Conservation (phyloP, 345 rosid genomes). For the Erucastrum elatum region DNA sequence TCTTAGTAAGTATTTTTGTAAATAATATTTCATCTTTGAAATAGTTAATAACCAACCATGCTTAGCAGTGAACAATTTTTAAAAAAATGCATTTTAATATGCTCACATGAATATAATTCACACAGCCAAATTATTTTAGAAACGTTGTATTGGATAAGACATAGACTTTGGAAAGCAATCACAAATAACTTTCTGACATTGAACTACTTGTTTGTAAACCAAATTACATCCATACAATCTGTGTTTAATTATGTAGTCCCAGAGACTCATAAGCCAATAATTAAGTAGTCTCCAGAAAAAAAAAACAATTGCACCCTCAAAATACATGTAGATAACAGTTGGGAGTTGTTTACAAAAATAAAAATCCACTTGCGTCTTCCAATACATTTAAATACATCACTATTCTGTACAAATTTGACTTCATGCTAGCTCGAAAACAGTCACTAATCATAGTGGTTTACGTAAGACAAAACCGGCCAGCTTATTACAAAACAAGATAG, state of each 20-base stretch:
- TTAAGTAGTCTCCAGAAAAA: not conserved
- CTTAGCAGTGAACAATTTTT: not conserved
- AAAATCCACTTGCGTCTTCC: slow-evolving; percentile 29
- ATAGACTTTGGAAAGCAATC: not conserved
- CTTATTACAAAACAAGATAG: slow-evolving; percentile 24
- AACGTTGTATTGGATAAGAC: not conserved
- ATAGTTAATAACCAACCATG: not conserved
- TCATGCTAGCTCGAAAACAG: slow-evolving; percentile 7
- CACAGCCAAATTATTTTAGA: not conserved
- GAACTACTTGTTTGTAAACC: not conserved
- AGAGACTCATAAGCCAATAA: not conserved
- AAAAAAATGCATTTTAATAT: not conserved
- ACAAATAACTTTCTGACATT: not conserved
- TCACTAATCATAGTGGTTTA: slow-evolving; percentile 30
- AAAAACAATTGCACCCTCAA: slow-evolving; percentile 4
- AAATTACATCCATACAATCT: not conserved
- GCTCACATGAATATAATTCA: not conserved
- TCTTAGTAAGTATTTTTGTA: not conserved
- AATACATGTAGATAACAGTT: slow-evolving; percentile 16
- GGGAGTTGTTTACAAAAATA: slow-evolving; percentile 8
- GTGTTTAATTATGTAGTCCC: not conserved
- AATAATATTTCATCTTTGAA: not conserved
- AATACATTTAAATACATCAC: slow-evolving; percentile 27
- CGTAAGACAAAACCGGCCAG: slow-evolving; percentile 32
- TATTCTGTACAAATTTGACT: slow-evolving; percentile 25